phyloP scores from a whole-genome alignment of 2,329 filamentous ascomycete genomes.

The Aspergillus versicolor region DNA sequence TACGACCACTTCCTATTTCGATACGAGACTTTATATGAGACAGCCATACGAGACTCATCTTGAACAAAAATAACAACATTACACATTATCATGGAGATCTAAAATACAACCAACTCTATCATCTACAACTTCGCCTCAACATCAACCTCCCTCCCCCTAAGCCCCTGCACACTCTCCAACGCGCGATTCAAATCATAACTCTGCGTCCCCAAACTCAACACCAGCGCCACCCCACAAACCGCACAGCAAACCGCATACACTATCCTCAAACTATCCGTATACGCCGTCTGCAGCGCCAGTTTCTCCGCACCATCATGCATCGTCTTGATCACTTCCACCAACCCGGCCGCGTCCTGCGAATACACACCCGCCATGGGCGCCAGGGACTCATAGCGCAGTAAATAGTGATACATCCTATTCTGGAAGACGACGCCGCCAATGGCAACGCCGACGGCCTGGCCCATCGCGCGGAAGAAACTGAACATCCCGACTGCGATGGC shows the following conservation, averaged over 20 bases:
- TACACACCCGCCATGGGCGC: constrained; percentile 1
- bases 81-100: no score
- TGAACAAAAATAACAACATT: no score
- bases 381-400: background rate
- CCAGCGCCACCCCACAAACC: constrained; percentile 3
- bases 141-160: background rate
- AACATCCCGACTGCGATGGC: constrained; percentile 3
- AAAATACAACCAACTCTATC: background rate
- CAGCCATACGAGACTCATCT: no score
- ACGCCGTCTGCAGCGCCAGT: constrained; percentile 2
- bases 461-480: constrained; percentile 11
- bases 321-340: constrained; percentile 1
- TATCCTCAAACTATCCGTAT: constrained; percentile 9
- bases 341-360: constrained; percentile 5
- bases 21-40: no score
- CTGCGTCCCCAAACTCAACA: constrained; percentile 2
- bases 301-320: constrained; percentile 1
- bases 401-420: constrained; percentile 6
- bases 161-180: constrained; percentile 2
- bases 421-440: constrained; percentile 10
- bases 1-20: no score
- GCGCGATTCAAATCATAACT: constrained; percentile 7
- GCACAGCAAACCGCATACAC: constrained; percentile 8
- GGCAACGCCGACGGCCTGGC: constrained; percentile 5
- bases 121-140: background rate